Percentiles rank a stretch among this genome's conserved stretches.
Evolutionary conservation across 2,329 filamentous ascomycete genomes (phyloP).

Genomic region (Colletotrichum sp.): DNA sequence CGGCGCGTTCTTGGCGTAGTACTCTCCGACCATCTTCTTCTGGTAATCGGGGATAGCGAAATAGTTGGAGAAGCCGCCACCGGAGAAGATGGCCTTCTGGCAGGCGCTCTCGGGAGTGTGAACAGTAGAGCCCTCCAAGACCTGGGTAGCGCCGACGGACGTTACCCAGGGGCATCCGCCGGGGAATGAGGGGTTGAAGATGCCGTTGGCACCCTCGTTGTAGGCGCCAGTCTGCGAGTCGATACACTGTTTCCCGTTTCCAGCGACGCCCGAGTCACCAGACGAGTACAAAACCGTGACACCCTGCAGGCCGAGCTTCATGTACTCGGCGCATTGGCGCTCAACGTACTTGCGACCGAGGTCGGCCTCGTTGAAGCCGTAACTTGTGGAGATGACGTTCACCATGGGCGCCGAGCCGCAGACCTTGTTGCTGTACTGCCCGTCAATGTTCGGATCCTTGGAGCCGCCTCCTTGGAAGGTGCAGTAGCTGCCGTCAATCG

Average conservation of each 20-base stretch:
- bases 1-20: conserved; percentile 44
- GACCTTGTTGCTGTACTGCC: conserved; percentile 43
- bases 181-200: conserved; percentile 54
- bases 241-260: conserved; percentile 41
- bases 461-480: conserved; percentile 42
- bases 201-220: conserved; percentile 29
- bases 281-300: conserved; percentile 55
- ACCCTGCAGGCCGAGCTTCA: conserved; percentile 61
- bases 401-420: conserved; percentile 50
- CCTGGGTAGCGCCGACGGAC: conserved; percentile 56
- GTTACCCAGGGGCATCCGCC: conserved; percentile 54
- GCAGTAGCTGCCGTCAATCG: conserved; percentile 52
- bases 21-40: conserved; percentile 39
- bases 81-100: conserved; percentile 50
- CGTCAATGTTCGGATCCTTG: conserved; percentile 38
- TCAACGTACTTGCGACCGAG: conserved; percentile 51
- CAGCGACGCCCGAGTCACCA: conserved; percentile 54
- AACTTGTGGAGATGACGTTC: conserved; percentile 61
- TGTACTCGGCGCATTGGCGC: conserved; percentile 60
- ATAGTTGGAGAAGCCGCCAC: conserved; percentile 56
- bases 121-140: conserved; percentile 42
- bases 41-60: conserved; percentile 55
- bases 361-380: conserved; percentile 58
- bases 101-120: conserved; percentile 48
- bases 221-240: conserved; percentile 32